phyloP scores from a whole-genome alignment of 1,284 basidiomycete genomes.

The Leucoagaricus sp. region DNA sequence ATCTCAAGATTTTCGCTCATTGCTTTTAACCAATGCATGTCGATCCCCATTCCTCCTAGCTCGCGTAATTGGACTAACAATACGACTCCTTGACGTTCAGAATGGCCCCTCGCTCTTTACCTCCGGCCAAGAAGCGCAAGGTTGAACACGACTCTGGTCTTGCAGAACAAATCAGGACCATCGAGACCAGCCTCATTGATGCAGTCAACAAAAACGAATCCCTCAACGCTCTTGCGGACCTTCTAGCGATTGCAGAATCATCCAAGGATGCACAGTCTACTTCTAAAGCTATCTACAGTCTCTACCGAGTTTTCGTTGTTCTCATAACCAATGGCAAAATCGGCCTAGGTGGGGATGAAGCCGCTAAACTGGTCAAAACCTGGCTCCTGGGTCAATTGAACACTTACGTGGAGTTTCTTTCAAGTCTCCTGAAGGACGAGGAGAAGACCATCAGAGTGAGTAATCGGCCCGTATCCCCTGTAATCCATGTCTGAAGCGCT shows the following conservation, averaged over 20 bases:
- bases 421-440: conserved; percentile 72
- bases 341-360: conserved; percentile 46
- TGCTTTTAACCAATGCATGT: conserved; percentile 6
- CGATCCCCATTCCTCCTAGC: background rate
- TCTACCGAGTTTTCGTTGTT: conserved; percentile 79
- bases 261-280: conserved; percentile 52
- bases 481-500: conserved; percentile 14
- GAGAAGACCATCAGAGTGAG: conserved; percentile 52
- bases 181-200: conserved; percentile 53
- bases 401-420: conserved; percentile 66
- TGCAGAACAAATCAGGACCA: conserved; percentile 36
- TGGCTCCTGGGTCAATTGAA: conserved; percentile 79
- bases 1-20: background rate
- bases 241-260: conserved; percentile 58
- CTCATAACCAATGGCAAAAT: conserved; percentile 66
- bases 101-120: conserved; percentile 43
- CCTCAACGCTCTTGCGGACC: conserved; percentile 80
- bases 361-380: conserved; percentile 64
- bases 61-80: background rate
- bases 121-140: conserved; percentile 60
- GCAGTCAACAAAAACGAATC: conserved; percentile 58
- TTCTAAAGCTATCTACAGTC: conserved; percentile 79
- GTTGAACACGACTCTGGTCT: conserved; percentile 30
- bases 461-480: conserved; percentile 1
- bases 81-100: background rate